Conservation (phyloP, 257 asterid genomes). For the Petunia axillaris region DNA sequence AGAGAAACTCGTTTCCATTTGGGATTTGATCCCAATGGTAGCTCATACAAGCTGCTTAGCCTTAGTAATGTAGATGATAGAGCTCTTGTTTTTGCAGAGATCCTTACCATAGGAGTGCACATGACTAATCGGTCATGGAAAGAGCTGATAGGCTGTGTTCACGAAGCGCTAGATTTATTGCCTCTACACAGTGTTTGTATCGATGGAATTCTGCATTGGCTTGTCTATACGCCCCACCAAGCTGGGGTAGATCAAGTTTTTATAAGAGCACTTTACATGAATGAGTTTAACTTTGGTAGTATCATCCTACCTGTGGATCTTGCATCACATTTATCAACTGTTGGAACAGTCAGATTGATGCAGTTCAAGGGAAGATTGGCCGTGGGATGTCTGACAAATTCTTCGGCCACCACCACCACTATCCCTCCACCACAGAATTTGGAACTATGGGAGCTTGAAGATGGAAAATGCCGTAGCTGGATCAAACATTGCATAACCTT, state of each 20-base stretch:
- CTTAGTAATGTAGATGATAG: background rate
- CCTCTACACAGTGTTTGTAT: background rate
- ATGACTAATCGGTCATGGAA: background rate
- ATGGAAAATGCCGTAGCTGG: background rate
- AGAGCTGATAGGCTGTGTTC: background rate
- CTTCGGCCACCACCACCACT: no score
- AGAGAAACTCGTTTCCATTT: background rate
- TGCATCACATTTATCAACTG: no score
- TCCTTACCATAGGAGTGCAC: background rate
- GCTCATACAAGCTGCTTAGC: background rate
- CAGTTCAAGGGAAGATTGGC: background rate
- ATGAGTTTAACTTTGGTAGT: background rate
- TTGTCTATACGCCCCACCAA: background rate
- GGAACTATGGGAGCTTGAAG: background rate
- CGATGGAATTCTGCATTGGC: background rate
- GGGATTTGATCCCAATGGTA: background rate
- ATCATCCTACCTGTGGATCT: background rate
- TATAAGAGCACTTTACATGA: background rate
- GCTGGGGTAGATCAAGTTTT: background rate
- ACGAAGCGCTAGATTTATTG: background rate
- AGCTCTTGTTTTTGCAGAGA: background rate
- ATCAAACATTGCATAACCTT: background rate
- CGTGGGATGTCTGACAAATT: background rate
- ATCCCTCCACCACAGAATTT: background rate
- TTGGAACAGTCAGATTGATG: background rate